Evolutionary conservation across 768 basidiomycete species (phyloP).

Genomic region (Amylocystis lapponica): DNA sequence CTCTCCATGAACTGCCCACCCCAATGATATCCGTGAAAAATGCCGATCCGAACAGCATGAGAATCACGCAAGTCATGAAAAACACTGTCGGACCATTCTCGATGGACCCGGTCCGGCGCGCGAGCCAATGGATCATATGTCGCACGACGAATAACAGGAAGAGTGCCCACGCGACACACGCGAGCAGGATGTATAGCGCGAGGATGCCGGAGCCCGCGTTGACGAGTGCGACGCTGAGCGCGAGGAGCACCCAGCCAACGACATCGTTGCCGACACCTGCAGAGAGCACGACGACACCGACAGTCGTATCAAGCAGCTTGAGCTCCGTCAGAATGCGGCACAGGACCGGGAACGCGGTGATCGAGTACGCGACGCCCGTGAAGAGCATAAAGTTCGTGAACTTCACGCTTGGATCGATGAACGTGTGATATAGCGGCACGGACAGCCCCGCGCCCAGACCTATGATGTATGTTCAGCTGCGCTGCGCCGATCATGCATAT

Average conservation of each 20-base stretch:
- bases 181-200: constrained; percentile 80
- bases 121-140: constrained; percentile 61
- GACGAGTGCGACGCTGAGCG: constrained; percentile 87
- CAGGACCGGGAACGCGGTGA: constrained; percentile 82
- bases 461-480: not conserved
- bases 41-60: constrained; percentile 78
- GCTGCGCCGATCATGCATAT: not conserved
- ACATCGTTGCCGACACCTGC: constrained; percentile 91
- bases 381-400: constrained; percentile 95
- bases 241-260: constrained; percentile 73
- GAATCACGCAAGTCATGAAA: constrained; percentile 82
- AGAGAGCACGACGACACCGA: constrained; percentile 89
- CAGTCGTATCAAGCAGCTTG: constrained; percentile 84
- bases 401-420: constrained; percentile 58
- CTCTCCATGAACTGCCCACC: constrained; percentile 19
- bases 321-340: constrained; percentile 88
- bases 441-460: constrained; percentile 64
- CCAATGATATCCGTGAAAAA: constrained; percentile 95
- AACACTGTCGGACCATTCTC: constrained; percentile 81
- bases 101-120: constrained; percentile 68
- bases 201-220: constrained; percentile 80
- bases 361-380: constrained; percentile 85
- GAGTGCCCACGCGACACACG: constrained; percentile 75
- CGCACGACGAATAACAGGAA: constrained; percentile 69
- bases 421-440: constrained; percentile 66